Evolutionary conservation across 1,284 basidiomycete species (phyloP), one percentile per base, ranked within the genome.

Genomic region (Laetiporus sulphureus): DNA sequence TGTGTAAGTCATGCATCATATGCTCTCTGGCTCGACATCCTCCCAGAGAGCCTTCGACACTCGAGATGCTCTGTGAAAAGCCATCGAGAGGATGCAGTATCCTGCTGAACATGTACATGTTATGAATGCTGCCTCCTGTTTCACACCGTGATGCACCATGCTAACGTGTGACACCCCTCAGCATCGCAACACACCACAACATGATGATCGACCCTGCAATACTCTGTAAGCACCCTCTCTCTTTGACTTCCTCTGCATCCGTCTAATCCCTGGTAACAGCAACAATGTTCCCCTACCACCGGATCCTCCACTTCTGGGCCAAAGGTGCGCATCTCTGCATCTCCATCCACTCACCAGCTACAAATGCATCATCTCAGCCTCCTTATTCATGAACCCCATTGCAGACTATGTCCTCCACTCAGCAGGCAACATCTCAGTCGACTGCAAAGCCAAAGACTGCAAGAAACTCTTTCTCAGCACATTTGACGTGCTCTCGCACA

Each of bases 391-490:
- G 20, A 83, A 93, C 61, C 88, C 86, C 2, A 62, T 80, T 13
- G 70, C 84, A 38, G 72, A 75, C 21, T 83, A 76, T 48, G 74
- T 97, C 45, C 72, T 98, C n/a, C 75, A 77, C 42, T 87, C 87
- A 47, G 86, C 92, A 4, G 92, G 95, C 15, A 96, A 96, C 62
- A 94, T 98, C 50, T 91, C 93, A 24, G 94, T 98, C 32, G 93
- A 96, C 63, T 79, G 94, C 44, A 91, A 90, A 67, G 54, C 59
- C 12, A 49, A 51, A 27, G 59, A 61, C 67, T 84, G 91, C 47
- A 87, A 88, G 50, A 73, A 79, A 23, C 71, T 98, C n/a, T 95
- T 96, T 67, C 76, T 77, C 48, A 88, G 91, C 19, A 96, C 93
- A 0, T 87, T 97, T 54, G 84, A 93, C 51, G 86, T 86, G 2